A percentile compares a stretch with the other conserved stretches of the same genome.
phyloP scores from a whole-genome alignment of 495 filamentous ascomycete genomes.

The Corynascus novoguineensis region DNA sequence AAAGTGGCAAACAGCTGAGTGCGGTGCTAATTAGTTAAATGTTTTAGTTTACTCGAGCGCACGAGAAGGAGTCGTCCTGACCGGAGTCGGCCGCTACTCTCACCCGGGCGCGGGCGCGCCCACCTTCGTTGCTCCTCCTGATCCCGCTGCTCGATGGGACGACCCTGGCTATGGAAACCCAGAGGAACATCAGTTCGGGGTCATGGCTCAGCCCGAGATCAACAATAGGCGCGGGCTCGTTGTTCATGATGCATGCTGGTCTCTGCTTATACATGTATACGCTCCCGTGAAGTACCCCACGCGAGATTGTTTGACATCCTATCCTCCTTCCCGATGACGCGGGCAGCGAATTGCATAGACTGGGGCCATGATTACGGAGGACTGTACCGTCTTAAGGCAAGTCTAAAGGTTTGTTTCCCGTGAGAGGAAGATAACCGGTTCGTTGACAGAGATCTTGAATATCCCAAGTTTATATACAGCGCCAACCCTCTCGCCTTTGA shows the following conservation, averaged over 20 bases:
- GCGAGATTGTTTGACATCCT: neutral
- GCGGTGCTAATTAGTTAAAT: too few relatives aligned
- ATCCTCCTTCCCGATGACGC: neutral
- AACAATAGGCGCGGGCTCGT: neutral
- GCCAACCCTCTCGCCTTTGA: neutral
- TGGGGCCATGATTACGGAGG: neutral
- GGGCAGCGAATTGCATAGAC: neutral
- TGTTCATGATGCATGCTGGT: neutral
- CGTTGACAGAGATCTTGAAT: neutral
- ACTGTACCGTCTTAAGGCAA: neutral
- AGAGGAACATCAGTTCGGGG: neutral
- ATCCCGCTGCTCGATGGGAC: neutral
- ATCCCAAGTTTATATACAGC: neutral
- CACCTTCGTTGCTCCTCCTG: neutral
- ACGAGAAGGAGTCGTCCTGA: neutral
- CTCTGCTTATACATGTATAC: neutral
- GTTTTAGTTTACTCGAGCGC: neutral
- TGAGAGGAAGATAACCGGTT: neutral
- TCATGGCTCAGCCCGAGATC: neutral
- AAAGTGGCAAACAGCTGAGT: too few relatives aligned
- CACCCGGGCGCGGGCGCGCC: neutral
- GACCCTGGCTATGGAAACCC: neutral
- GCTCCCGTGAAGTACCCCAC: neutral
- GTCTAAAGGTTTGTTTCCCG: neutral
- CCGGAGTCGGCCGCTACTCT: neutral